Evolutionary conservation across 352 stramenopile species (phyloP), one percentile per base, ranked within the genome.

Genomic region (Plasmopara viticola): DNA sequence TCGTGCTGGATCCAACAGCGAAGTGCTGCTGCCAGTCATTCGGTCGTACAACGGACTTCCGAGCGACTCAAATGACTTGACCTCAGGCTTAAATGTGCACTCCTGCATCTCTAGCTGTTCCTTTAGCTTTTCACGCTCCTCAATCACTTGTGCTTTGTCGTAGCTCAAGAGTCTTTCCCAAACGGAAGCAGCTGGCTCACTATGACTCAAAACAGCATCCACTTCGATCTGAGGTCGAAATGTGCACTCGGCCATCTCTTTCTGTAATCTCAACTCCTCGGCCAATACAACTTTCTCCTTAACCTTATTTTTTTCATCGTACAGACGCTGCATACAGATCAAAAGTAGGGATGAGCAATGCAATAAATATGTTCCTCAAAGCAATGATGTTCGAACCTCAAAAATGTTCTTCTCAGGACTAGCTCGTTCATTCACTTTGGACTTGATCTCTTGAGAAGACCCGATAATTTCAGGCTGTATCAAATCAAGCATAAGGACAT

Each of bases 11-110:
- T 61, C 50, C 17, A 58, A 35, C 7, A 47, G 33, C 0, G 55
- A 54, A 25, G 40, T 64, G 15, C 37, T 48, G 6, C 28, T 70
- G 5, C 58, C 51, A 49, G 62, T 71, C 13, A 84, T 51, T 12
- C 66, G 56, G 4, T 83, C 73, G 20, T 38, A 61, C 2, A 69
- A 70, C 1, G 71, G 67, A 20, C 62, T 66, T 17, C 60, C 64
- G 14, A 73, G 56, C 6, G 54, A 66, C 15, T 84, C 76, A 8
- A 63, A 60, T 1, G 70, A 74, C n/a, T 72, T 83, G 25, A 90
- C 76, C 17, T 89, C 74, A 10, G 82, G 82, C 62, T 87, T 86
- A 64, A 93, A 93, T 1, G 82, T 93, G 52, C 82, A 93, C 17
- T 81, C 72, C 38, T 87, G 62, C 53, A 89, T 68, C 51, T 93